phyloP scores from a whole-genome alignment of 2,329 filamentous ascomycete species.

The Neurospora sp. region DNA sequence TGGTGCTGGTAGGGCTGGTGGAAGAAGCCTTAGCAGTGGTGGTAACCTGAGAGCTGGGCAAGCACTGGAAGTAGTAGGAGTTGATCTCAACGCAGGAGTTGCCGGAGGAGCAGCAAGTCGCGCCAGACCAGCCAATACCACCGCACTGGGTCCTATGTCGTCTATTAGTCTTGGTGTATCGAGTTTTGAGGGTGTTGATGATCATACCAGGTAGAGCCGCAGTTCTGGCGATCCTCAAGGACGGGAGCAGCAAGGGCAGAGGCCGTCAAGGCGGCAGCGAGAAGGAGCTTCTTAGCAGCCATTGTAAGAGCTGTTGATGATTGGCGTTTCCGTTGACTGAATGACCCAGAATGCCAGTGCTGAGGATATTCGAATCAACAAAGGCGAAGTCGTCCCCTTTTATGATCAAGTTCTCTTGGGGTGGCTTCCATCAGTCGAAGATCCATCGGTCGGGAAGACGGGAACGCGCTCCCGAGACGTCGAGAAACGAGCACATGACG shows the following conservation, averaged over 20 bases:
- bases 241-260: slow-evolving; percentile 31
- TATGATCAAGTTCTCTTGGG: slow-evolving; percentile 3
- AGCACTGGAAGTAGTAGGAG: slow-evolving; percentile 31
- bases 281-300: slow-evolving; percentile 20
- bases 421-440: neutral
- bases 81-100: slow-evolving; percentile 28
- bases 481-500: slow-evolving; percentile 2
- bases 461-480: slow-evolving; percentile 10
- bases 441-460: slow-evolving; percentile 13
- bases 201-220: slow-evolving; percentile 24
- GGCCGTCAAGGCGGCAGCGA: slow-evolving; percentile 27
- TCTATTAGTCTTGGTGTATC: neutral
- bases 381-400: slow-evolving; percentile 5
- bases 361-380: slow-evolving; percentile 1
- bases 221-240: slow-evolving; percentile 32
- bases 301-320: slow-evolving; percentile 12
- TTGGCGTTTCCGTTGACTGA: slow-evolving; percentile 5
- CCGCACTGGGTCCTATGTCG: slow-evolving; percentile 30
- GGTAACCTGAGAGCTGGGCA: slow-evolving; percentile 21
- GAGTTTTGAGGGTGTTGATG: neutral
- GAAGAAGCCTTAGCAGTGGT: slow-evolving; percentile 8
- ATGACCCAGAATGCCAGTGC: slow-evolving; percentile 6
- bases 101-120: slow-evolving; percentile 34
- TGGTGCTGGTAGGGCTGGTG: slow-evolving; percentile 12
- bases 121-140: slow-evolving; percentile 32